A percentile compares a stretch with the other conserved stretches of the same genome.
These are phyloP conservation scores for Myxozyma geophila DNA, from an alignment of 805 yeast species.

Conservation along the genomic window DNA sequence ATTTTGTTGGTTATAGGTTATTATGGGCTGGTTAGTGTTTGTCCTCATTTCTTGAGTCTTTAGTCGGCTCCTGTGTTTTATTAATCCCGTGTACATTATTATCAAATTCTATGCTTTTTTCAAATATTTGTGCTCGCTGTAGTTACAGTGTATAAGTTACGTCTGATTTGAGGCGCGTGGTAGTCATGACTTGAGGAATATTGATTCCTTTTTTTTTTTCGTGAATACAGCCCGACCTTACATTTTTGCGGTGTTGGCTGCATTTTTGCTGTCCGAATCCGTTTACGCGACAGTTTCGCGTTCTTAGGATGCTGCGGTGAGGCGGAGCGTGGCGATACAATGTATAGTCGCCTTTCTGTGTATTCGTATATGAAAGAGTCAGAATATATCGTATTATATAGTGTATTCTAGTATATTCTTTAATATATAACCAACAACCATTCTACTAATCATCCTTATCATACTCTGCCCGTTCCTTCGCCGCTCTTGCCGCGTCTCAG, in stretches of 20 bases:
- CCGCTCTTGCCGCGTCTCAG: too few species aligned
- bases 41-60: constrained; percentile 10
- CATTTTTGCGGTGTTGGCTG: neutral
- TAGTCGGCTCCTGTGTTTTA: constrained; percentile 29
- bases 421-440: too few species aligned
- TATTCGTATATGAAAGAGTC: too few species aligned
- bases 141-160: neutral
- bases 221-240: too few species aligned
- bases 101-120: constrained; percentile 11
- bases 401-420: too few species aligned
- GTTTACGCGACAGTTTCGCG: constrained; percentile 7
- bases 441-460: too few species aligned
- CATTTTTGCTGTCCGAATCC: neutral
- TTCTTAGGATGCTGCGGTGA: neutral
- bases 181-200: too few species aligned
- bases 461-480: too few species aligned
- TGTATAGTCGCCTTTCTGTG: too few species aligned
- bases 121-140: neutral
- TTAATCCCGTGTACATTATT: constrained; percentile 32
- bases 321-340: neutral
- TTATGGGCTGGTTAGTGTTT: constrained; percentile 26
- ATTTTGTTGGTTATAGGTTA: constrained; percentile 35
- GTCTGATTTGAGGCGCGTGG: neutral
- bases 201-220: too few species aligned
- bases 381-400: too few species aligned